Evolutionary conservation across 176 grass and related monocot species (phyloP).

Genomic region (Phoenix roebelenii): DNA sequence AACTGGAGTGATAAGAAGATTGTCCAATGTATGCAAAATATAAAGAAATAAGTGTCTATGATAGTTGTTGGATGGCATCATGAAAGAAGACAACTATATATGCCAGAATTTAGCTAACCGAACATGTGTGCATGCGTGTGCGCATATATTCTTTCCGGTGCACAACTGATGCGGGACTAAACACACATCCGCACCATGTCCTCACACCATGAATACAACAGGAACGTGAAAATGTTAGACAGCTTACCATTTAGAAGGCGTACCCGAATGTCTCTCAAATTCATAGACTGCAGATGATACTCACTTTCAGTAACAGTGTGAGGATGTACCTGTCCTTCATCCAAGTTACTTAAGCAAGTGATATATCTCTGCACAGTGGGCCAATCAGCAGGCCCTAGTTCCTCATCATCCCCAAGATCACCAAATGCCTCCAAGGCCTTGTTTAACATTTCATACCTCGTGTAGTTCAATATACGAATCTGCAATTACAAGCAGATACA

Average conservation of each 20-base stretch:
- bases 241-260: slow-evolving; percentile 84
- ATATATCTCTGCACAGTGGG: slow-evolving; percentile 66
- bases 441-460: slow-evolving; percentile 82
- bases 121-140: too few species aligned
- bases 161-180: too few species aligned
- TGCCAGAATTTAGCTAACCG: too few species aligned
- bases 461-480: slow-evolving; percentile 81
- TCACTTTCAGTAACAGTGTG: slow-evolving; percentile 48
- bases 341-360: slow-evolving; percentile 70
- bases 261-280: slow-evolving; percentile 62
- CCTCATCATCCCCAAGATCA: slow-evolving; percentile 88
- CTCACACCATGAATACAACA: too few species aligned
- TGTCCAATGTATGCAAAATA: too few species aligned
- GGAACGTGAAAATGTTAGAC: not conserved
- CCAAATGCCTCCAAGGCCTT: slow-evolving; percentile 81
- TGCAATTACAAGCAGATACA: slow-evolving; percentile 27
- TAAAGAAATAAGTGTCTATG: too few species aligned
- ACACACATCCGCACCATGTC: too few species aligned
- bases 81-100: too few species aligned
- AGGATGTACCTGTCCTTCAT: slow-evolving; percentile 67
- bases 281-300: slow-evolving; percentile 44
- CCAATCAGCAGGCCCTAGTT: slow-evolving; percentile 94
- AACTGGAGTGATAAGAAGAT: too few species aligned
- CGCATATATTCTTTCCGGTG: too few species aligned
- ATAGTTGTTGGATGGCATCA: too few species aligned